Conservation (phyloP, 768 basidiomycete species). For the Rhizopogon roseolus region DNA sequence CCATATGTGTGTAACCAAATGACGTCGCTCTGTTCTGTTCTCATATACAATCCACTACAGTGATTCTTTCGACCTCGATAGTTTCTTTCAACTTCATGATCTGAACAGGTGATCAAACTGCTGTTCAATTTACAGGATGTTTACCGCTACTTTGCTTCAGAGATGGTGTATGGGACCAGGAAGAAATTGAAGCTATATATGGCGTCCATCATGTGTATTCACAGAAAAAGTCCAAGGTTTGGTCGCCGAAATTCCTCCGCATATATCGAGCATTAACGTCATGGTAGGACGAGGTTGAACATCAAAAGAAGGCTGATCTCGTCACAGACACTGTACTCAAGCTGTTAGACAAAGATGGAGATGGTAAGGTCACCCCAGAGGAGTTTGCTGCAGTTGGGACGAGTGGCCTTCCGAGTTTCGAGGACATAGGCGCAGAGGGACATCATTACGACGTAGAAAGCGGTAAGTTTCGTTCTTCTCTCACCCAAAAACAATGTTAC, state of each 20-base stretch:
- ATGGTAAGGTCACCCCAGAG: slow-evolving; percentile 62
- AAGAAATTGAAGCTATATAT: slow-evolving; percentile 94
- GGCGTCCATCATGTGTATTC: slow-evolving; percentile 92
- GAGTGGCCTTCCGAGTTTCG: slow-evolving; percentile 78
- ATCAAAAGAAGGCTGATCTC: slow-evolving; percentile 75
- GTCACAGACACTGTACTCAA: slow-evolving; percentile 71
- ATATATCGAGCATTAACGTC: background rate
- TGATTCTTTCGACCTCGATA: slow-evolving; percentile 75
- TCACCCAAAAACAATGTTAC: background rate
- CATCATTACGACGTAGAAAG: slow-evolving; percentile 93
- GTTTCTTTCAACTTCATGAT: slow-evolving; percentile 97
- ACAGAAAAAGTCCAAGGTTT: slow-evolving; percentile 72
- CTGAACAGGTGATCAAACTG: slow-evolving; percentile 59
- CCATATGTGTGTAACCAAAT: slow-evolving; percentile 55
- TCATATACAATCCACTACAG: slow-evolving; percentile 31
- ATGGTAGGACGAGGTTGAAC: slow-evolving; percentile 64
- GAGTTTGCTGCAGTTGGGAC: slow-evolving; percentile 74
- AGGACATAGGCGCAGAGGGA: slow-evolving; percentile 80
- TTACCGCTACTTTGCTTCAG: slow-evolving; percentile 28
- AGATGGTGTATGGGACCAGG: slow-evolving; percentile 77
- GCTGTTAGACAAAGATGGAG: slow-evolving; percentile 66
- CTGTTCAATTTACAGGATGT: background rate
- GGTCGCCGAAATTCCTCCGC: background rate
- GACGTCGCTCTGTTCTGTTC: background rate
- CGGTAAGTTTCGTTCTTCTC: slow-evolving; percentile 43